A percentile compares a stretch with the other conserved stretches of the same genome.
phyloP scores from a whole-genome alignment of 2,329 filamentous ascomycete genomes.

The Diaporthe citriasiana region DNA sequence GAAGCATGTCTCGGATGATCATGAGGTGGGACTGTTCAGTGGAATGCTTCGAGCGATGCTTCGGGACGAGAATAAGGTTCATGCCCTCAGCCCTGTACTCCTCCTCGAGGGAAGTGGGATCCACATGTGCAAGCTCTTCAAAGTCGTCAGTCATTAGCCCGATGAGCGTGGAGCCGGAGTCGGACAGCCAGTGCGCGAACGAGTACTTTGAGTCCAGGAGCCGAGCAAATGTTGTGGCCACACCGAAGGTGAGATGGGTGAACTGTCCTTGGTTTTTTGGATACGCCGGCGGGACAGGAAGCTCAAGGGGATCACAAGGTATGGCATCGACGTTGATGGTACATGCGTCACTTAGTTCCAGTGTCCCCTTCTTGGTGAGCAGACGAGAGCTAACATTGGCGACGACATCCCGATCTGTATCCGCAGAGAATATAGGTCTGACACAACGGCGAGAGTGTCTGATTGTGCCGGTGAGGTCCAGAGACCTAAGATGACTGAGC shows the following conservation, averaged over 20 bases:
- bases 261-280: constrained; percentile 44
- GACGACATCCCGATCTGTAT: constrained; percentile 2
- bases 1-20: constrained; percentile 61
- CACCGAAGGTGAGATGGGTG: constrained; percentile 31
- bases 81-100: constrained; percentile 50
- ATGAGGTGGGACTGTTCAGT: constrained; percentile 67
- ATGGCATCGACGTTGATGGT: neutral
- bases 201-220: constrained; percentile 25
- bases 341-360: constrained; percentile 17
- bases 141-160: constrained; percentile 39
- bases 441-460: constrained; percentile 32
- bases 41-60: constrained; percentile 49
- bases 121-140: neutral
- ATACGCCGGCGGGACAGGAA: constrained; percentile 24
- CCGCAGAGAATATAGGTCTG: neutral
- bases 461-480: constrained; percentile 28
- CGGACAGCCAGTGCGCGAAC: constrained; percentile 37
- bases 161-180: constrained; percentile 30
- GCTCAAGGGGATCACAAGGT: constrained; percentile 31
- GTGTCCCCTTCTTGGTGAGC: neutral
- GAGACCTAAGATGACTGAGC: constrained; percentile 10
- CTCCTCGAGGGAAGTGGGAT: constrained; percentile 33
- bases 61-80: constrained; percentile 52
- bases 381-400: constrained; percentile 23
- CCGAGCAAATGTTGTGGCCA: constrained; percentile 32